Conservation (phyloP, 352 stramenopile genomes). For the Globisporangium okanoganense region DNA sequence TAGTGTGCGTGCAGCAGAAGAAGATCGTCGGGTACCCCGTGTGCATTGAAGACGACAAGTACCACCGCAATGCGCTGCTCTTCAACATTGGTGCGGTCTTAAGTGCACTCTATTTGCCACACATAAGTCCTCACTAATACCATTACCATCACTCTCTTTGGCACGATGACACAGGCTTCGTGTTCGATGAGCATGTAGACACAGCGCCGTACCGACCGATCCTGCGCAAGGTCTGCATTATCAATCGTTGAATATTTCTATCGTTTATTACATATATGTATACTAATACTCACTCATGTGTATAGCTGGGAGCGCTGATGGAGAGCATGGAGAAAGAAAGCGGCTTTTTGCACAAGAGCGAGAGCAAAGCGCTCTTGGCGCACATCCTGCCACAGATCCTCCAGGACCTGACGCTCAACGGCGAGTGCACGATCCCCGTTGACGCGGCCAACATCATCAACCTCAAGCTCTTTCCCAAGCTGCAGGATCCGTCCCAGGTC, state of each 20-base stretch:
- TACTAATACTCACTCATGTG: background rate
- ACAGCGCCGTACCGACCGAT: constrained; percentile 79
- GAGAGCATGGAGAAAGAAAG: constrained; percentile 88
- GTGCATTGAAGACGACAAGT: constrained; percentile 89
- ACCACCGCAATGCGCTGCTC: constrained; percentile 83
- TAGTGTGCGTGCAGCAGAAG: constrained; percentile 71
- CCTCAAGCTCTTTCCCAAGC: constrained; percentile 80
- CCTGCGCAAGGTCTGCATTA: constrained; percentile 54
- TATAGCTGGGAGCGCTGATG: constrained; percentile 59
- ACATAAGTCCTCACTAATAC: background rate
- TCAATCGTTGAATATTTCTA: no score
- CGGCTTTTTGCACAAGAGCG: constrained; percentile 70
- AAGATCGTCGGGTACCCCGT: constrained; percentile 87
- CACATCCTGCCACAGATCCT: constrained; percentile 75
- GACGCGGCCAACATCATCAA: constrained; percentile 85
- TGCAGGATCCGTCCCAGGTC: constrained; percentile 62
- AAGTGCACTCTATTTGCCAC: no score
- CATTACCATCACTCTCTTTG: background rate
- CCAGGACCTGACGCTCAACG: constrained; percentile 61
- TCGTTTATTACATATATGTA: background rate
- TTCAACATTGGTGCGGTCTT: constrained; percentile 76
- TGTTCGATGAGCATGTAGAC: constrained; percentile 76
- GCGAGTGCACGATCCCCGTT: constrained; percentile 80
- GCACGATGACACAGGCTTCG: constrained; percentile 56
- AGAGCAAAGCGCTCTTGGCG: constrained; percentile 57